Base-by-base conservation (phyloP, 106 monocot genomes). In the Apostasia shenzhenica region DNA sequence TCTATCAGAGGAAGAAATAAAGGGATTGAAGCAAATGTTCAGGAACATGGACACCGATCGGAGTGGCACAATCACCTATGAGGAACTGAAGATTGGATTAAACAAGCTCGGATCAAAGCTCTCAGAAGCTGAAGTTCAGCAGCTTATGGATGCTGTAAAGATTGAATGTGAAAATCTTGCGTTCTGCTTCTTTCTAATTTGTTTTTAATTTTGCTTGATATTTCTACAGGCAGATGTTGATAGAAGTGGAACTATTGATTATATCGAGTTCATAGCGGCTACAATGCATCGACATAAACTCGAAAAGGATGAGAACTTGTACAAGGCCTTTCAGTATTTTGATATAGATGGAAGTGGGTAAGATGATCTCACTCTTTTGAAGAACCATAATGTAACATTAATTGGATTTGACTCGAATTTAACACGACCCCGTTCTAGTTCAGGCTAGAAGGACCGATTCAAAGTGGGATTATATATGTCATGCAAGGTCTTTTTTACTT, bases 71-170 rank as follows among this genome's bases (percentile, higher is more conserved):
- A 94, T 94, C n/a, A 94, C 91, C 1, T 81, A 81, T 37, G 88
- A 94, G n/a, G 90, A 94, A 72, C 54, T 94, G 59, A 85, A 80
- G 79, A 45, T 40, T 42, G 90, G 90, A 3, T 70, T 94, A 50
- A 58, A 72, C 2, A 79, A 72, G 60, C 77, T 94, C 3, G 94
- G 94, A 72, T 94, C 94, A 9, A 76, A 70, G 59, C 67, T 94
- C 46, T 70, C 72, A 1, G 94, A 90, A 76, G 54, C 71, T 9
- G 90, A 90, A 79, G 78, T 90, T 14, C 73, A 57, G 80, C 85
- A 90, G 72, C 85, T 94, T 8, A 84, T 94, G 86, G 89, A 94
- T 37, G 89, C 89, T 44, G 93, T 93, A 80, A 80, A 73, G 84
- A 78, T 70, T 68, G 2, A 41, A 1, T 52, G n/a, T 49, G 11